A percentile compares a stretch with the other conserved stretches of the same genome.
phyloP scores from a whole-genome alignment of 768 basidiomycete genomes.

The Rossbeevera mucosa region DNA sequence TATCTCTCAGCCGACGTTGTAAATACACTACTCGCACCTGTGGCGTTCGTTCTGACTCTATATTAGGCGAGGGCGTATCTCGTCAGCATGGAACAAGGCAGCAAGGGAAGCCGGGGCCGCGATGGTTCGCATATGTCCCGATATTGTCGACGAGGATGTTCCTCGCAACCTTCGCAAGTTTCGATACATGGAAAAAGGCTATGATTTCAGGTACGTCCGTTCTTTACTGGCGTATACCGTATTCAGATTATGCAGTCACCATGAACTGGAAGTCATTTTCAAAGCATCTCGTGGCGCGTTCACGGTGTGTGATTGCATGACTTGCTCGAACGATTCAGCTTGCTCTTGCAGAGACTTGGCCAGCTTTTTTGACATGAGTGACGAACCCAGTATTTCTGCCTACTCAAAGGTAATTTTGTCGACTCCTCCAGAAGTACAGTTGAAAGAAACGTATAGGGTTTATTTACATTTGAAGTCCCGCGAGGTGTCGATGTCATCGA shows the following conservation, averaged over 20 bases:
- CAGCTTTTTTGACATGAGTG: conserved; percentile 30
- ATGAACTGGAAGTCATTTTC: conserved; percentile 15
- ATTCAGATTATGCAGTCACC: conserved; percentile 15
- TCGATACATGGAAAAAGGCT: conserved; percentile 49
- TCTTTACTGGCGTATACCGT: neutral
- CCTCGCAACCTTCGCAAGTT: conserved; percentile 44
- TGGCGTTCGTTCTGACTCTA: conserved; percentile 1
- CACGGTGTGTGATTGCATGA: conserved; percentile 41
- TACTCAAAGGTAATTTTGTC: conserved; percentile 36
- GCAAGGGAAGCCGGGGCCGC: conserved; percentile 28
- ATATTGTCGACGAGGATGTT: conserved; percentile 34
- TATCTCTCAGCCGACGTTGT: conserved; percentile 22
- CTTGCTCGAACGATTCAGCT: conserved; percentile 29
- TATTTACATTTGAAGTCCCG: conserved; percentile 42
- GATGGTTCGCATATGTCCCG: conserved; percentile 30
- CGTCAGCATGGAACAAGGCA: conserved; percentile 29
- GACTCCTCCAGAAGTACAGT: neutral
- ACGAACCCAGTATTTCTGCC: conserved; percentile 33
- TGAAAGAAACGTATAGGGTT: conserved; percentile 35
- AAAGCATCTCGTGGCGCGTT: conserved; percentile 33
- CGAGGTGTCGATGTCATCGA: conserved; percentile 54
- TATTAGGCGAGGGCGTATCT: conserved; percentile 24
- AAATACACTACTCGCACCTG: neutral
- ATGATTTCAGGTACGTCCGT: conserved; percentile 40
- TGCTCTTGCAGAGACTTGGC: conserved; percentile 51